These are phyloP conservation scores for Aspergillus nanangensis DNA, from an alignment of 495 filamentous ascomycete genomes.

Conservation along the genomic window DNA sequence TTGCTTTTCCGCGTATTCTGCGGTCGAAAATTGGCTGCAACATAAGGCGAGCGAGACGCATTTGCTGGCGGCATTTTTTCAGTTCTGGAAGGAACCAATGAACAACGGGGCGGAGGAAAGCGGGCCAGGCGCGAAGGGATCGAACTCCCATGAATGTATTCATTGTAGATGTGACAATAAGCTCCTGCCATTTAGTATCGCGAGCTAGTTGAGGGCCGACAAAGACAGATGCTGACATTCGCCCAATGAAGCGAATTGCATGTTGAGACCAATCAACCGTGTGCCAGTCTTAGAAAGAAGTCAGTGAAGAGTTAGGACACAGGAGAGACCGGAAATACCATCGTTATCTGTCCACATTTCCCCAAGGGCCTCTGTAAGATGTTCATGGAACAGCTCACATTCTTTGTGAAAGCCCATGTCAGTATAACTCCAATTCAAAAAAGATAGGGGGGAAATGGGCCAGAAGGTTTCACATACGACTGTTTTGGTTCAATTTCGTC, in stretches of 20 bases:
- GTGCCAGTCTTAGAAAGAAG: slow-evolving; percentile 12
- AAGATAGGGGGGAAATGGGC: not conserved
- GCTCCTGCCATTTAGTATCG: slow-evolving; percentile 33
- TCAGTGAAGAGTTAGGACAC: not conserved
- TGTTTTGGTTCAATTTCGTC: slow-evolving; percentile 10
- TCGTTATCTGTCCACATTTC: slow-evolving; percentile 2
- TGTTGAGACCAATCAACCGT: slow-evolving; percentile 17
- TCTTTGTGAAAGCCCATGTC: too few species aligned
- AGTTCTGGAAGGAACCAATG: slow-evolving; percentile 12
- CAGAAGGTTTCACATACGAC: slow-evolving; percentile 4
- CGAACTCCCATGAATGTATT: slow-evolving; percentile 25
- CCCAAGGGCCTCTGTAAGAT: not conserved
- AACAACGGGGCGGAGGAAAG: slow-evolving; percentile 33
- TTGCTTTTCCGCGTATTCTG: not conserved
- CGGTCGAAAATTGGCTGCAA: slow-evolving; percentile 3
- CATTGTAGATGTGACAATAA: slow-evolving; percentile 31
- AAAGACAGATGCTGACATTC: slow-evolving; percentile 41
- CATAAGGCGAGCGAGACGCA: slow-evolving; percentile 7
- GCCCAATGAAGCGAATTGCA: slow-evolving; percentile 34
- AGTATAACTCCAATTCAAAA: too few species aligned
- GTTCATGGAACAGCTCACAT: slow-evolving; percentile 1
- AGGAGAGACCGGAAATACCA: not conserved
- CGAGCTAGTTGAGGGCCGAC: slow-evolving; percentile 34
- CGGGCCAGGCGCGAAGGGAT: slow-evolving; percentile 28
- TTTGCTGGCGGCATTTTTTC: slow-evolving; percentile 1